Conservation (phyloP, 495 filamentous ascomycete genomes). For the Rusavskia elegans region DNA sequence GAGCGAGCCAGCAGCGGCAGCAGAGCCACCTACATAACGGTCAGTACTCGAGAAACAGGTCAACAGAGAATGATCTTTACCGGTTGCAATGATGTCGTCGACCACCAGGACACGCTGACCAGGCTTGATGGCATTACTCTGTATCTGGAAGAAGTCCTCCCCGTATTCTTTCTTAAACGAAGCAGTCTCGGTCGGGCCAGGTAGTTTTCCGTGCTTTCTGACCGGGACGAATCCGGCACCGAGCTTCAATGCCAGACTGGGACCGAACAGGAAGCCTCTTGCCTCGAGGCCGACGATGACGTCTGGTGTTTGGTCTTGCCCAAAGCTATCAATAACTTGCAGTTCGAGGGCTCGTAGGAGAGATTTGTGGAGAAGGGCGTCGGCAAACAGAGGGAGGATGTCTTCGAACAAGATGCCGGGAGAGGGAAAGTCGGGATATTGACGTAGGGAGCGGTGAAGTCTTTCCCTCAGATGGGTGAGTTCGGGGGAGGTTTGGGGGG, state of each 20-base stretch:
- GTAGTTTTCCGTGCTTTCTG: constrained; percentile 91
- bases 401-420: constrained; percentile 96
- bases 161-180: constrained; percentile 93
- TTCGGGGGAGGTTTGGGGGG: constrained; percentile 50
- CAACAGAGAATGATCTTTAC: constrained; percentile 31
- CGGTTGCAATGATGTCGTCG: constrained; percentile 97
- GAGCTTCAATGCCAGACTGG: constrained; percentile 69
- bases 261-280: constrained; percentile 90
- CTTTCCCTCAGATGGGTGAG: constrained; percentile 86
- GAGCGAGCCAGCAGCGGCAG: constrained; percentile 70
- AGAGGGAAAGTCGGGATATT: constrained; percentile 87
- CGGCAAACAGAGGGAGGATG: constrained; percentile 90
- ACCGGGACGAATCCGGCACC: constrained; percentile 88
- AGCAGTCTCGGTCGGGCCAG: constrained; percentile 70
- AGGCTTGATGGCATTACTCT: constrained; percentile 63
- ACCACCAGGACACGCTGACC: constrained; percentile 86
- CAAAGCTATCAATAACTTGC: constrained; percentile 43
- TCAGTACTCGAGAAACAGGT: constrained; percentile 6
- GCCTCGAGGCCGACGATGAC: constrained; percentile 88
- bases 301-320: constrained; percentile 49
- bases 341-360: constrained; percentile 80
- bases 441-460: constrained; percentile 44
- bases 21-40: constrained; percentile 59
- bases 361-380: constrained; percentile 53
- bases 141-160: constrained; percentile 91